These are phyloP conservation scores for Mycena capillaripes DNA, from an alignment of 768 basidiomycete genomes.

Conservation along the genomic window DNA sequence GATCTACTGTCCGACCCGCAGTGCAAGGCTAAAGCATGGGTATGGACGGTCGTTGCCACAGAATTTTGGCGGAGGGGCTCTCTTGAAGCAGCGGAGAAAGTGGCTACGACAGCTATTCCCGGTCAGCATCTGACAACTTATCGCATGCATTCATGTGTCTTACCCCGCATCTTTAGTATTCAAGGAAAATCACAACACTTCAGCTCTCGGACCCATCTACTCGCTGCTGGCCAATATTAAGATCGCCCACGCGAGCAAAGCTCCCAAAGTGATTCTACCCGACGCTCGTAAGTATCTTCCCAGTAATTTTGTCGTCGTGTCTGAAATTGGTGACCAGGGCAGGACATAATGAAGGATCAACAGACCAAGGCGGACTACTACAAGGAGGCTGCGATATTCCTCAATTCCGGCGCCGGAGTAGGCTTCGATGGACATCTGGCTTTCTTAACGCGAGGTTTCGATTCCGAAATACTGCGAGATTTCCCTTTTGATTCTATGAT, in stretches of 20 bases:
- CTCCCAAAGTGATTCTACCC: slow-evolving; percentile 83
- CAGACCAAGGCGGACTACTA: slow-evolving; percentile 79
- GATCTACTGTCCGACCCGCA: slow-evolving; percentile 80
- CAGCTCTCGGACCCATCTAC: slow-evolving; percentile 79
- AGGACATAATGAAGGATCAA: slow-evolving; percentile 71
- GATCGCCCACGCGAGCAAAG: slow-evolving; percentile 82
- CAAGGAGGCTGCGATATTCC: slow-evolving; percentile 74
- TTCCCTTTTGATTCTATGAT: not conserved
- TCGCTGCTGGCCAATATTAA: slow-evolving; percentile 89
- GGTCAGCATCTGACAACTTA: slow-evolving; percentile 57
- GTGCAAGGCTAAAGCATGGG: slow-evolving; percentile 68
- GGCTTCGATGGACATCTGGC: slow-evolving; percentile 68
- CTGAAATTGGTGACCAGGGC: slow-evolving; percentile 55
- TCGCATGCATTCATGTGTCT: slow-evolving; percentile 5
- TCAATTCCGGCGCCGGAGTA: slow-evolving; percentile 77
- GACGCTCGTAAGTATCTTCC: slow-evolving; percentile 75
- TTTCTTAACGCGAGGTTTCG: slow-evolving; percentile 77
- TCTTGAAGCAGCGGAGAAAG: slow-evolving; percentile 82
- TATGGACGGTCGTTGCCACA: slow-evolving; percentile 87
- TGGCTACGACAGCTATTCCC: slow-evolving; percentile 75
- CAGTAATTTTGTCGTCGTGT: slow-evolving; percentile 10
- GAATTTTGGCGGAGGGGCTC: slow-evolving; percentile 91
- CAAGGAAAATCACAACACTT: slow-evolving; percentile 60
- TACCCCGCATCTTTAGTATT: slow-evolving; percentile 57
- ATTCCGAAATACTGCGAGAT: not conserved